Evolutionary conservation across 805 yeast genomes (phyloP), one percentile per base, ranked within the genome.

Genomic region (Isabelozyma pseudorhagii): DNA sequence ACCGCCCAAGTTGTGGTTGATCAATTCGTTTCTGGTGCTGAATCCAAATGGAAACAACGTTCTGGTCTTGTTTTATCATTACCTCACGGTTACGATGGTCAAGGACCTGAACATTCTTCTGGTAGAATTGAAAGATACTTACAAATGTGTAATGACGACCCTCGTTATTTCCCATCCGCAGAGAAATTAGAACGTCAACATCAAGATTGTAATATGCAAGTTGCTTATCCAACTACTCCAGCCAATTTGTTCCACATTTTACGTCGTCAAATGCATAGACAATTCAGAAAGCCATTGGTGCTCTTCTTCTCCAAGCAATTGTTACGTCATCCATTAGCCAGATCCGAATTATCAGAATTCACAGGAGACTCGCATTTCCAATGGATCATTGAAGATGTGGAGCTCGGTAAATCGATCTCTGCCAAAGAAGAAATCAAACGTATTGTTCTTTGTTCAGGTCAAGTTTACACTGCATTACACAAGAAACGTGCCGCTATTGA

Each of bases 31-130:
- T 88, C 97, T 42, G 89, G 92, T 67, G 99, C 96, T 70, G 99
- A 94, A 78, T 83, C 92, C 59, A 94, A 94, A 78, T 94, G 99
- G 99, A 88, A 89, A 70, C 99, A 94, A 81, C 88, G 99, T 76
- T 89, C 97, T 11, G 99, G 99, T 69, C 68, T 94, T 52, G 96
- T 94, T 38, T 75, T 94, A 60, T 89, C 97, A 3, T 81, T 94
- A 73, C 99, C 99, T 50, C 99, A 94, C 70, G 99, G 99, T 77
- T 94, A 92, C 71, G 99, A 94, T 70, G 99, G 99, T 59, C 99
- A 94, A 79, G 99, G 99, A 64, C 98, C 99, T 58, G 99, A 94
- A 79, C 99, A 94, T 76, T 94, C 99, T 27, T 89, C 97, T 50
- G 98, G 96, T 64, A 87, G 98, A 81, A 74, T 94, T 48, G 99